Percentiles rank a stretch among this genome's conserved stretches.
Evolutionary conservation across 1,284 basidiomycete genomes (phyloP).

Genomic region (Mycena citricolor): DNA sequence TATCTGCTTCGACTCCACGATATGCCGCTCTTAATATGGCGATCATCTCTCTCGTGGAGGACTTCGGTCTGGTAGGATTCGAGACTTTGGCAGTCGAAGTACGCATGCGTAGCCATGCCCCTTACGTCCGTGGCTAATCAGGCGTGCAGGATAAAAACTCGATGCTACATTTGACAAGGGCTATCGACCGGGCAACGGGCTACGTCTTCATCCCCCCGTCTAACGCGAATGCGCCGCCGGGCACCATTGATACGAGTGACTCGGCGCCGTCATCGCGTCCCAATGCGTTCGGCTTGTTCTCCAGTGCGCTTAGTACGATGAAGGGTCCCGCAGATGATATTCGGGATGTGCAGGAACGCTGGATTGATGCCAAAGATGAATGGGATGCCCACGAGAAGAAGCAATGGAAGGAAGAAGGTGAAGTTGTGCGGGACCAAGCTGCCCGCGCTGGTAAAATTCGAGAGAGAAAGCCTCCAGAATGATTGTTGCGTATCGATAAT

Average conservation of each 20-base stretch:
- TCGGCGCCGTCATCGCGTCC: slow-evolving; percentile 51
- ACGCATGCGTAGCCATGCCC: slow-evolving; percentile 22
- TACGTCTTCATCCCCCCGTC: slow-evolving; percentile 78
- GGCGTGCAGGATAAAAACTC: slow-evolving; percentile 80
- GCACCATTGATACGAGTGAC: slow-evolving; percentile 43
- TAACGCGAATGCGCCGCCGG: slow-evolving; percentile 49
- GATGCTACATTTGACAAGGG: slow-evolving; percentile 83
- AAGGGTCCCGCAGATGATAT: slow-evolving; percentile 59
- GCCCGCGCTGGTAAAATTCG: slow-evolving; percentile 25
- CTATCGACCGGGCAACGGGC: slow-evolving; percentile 87
- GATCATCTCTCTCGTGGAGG: slow-evolving; percentile 90
- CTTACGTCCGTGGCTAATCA: background rate
- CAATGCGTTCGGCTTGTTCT: slow-evolving; percentile 67
- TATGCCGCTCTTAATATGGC: slow-evolving; percentile 84
- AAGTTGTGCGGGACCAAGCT: slow-evolving; percentile 35
- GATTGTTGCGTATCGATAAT: background rate
- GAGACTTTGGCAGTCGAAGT: slow-evolving; percentile 97
- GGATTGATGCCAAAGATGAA: slow-evolving; percentile 76
- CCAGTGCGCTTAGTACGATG: slow-evolving; percentile 60
- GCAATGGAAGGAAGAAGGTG: slow-evolving; percentile 68
- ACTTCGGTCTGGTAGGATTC: slow-evolving; percentile 93
- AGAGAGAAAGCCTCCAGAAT: slow-evolving; percentile 22
- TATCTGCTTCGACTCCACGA: slow-evolving; percentile 63
- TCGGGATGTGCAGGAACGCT: slow-evolving; percentile 85
- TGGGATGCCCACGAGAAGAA: slow-evolving; percentile 78